phyloP scores from a whole-genome alignment of 1,139 yeast genomes.

The Lipomyces yarrowii region DNA sequence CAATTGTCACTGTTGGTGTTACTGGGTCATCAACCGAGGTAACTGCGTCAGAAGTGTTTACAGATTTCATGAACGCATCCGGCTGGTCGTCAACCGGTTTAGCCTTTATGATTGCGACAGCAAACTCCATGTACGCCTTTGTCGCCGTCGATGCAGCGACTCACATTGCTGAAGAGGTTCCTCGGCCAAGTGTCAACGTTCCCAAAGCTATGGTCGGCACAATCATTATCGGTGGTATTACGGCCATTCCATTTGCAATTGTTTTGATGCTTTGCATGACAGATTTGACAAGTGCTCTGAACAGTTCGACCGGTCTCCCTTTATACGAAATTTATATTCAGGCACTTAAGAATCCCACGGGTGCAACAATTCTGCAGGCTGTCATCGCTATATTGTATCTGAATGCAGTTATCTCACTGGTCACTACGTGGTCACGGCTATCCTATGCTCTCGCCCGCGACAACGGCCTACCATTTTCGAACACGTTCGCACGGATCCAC shows the following conservation, averaged over 20 bases:
- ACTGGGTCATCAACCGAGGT: slow-evolving; percentile 1
- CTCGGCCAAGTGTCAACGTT: slow-evolving; percentile 7
- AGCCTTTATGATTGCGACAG: slow-evolving; percentile 3
- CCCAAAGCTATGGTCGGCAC: slow-evolving; percentile 12
- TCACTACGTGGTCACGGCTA: slow-evolving; percentile 11
- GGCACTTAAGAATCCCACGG: neutral
- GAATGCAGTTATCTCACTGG: neutral
- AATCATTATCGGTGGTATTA: slow-evolving; percentile 6
- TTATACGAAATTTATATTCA: slow-evolving; percentile 2
- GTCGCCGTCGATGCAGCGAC: slow-evolving; percentile 10
- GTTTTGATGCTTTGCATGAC: slow-evolving; percentile 5
- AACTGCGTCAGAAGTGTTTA: neutral
- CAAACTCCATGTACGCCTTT: slow-evolving; percentile 5
- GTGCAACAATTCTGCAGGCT: slow-evolving; percentile 1
- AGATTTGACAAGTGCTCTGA: neutral
- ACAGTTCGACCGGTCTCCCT: slow-evolving; percentile 3
- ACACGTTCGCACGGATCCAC: neutral
- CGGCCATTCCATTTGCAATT: slow-evolving; percentile 8
- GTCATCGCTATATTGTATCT: neutral
- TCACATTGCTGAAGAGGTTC: slow-evolving; percentile 10
- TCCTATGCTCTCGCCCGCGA: slow-evolving; percentile 6
- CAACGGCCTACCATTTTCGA: slow-evolving; percentile 6
- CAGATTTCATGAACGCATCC: neutral
- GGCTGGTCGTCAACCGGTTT: slow-evolving; percentile 7
- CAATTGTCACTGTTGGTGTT: slow-evolving; percentile 9